These are phyloP conservation scores for Detonula confervacea DNA, from an alignment of 352 stramenopile genomes.

Conservation along the genomic window DNA sequence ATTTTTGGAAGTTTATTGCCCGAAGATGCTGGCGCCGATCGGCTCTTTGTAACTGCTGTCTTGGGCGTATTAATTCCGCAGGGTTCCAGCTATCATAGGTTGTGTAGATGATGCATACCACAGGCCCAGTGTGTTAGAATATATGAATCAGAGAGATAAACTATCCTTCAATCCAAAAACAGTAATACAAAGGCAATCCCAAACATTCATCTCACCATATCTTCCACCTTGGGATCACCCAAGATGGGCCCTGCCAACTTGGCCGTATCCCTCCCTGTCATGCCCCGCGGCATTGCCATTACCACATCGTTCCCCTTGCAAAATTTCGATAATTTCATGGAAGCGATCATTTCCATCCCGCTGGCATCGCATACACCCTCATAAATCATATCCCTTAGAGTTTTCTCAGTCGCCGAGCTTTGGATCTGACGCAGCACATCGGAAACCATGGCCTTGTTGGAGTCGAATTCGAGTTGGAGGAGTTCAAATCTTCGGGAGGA, in stretches of 20 bases:
- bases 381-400: conserved; percentile 65
- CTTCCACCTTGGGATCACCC: conserved; percentile 67
- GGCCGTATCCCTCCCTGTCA: conserved; percentile 54
- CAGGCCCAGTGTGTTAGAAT: too few relatives aligned
- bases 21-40: neutral
- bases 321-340: conserved; percentile 61
- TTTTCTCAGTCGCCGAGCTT: conserved; percentile 66
- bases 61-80: conserved; percentile 26
- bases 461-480: conserved; percentile 85
- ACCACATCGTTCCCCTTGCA: conserved; percentile 71
- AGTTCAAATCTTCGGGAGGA: conserved; percentile 78
- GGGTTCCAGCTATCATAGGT: conserved; percentile 32
- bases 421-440: conserved; percentile 78
- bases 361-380: conserved; percentile 50
- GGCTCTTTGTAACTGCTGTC: conserved; percentile 6
- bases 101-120: too few relatives aligned
- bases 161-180: too few relatives aligned
- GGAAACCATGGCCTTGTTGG: conserved; percentile 60
- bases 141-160: neutral
- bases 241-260: conserved; percentile 76
- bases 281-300: conserved; percentile 67
- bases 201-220: conserved; percentile 68
- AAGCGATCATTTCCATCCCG: conserved; percentile 57
- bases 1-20: conserved; percentile 16
- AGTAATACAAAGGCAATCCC: neutral